Percentiles rank a stretch among this genome's conserved stretches.
phyloP scores from a whole-genome alignment of 495 filamentous ascomycete species.

The Hamigera avellanea region DNA sequence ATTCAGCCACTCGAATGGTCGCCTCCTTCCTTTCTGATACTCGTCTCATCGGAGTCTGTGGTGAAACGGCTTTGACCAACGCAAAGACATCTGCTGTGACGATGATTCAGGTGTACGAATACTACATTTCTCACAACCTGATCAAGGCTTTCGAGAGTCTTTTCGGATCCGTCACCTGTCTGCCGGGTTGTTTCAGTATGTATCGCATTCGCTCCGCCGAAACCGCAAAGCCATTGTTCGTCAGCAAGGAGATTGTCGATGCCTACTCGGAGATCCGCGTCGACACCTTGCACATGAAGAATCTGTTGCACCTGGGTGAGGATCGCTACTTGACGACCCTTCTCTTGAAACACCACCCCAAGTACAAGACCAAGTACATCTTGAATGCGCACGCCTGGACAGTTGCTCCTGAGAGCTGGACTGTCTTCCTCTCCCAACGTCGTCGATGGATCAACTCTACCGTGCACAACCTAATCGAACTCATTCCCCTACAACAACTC shows the following conservation, averaged over 20 bases:
- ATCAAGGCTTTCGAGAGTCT: conserved; percentile 97
- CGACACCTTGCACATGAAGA: conserved; percentile 98
- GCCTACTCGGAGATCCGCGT: conserved; percentile 84
- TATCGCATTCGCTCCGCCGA: conserved; percentile 92
- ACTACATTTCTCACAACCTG: conserved; percentile 98
- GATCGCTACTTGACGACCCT: conserved; percentile 95
- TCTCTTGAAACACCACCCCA: conserved; percentile 81
- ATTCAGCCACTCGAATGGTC: conserved; percentile 89
- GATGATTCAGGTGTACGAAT: conserved; percentile 99
- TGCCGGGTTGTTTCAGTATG: conserved; percentile 98
- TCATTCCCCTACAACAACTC: conserved; percentile 84
- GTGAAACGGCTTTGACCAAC: conserved; percentile 88
- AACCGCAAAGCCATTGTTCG: conserved; percentile 88
- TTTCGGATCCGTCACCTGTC: conserved; percentile 93
- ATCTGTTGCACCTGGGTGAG: conserved; percentile 80
- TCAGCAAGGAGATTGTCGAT: conserved; percentile 81
- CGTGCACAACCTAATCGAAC: conserved; percentile 92
- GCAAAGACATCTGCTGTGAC: conserved; percentile 86
- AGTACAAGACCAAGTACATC: conserved; percentile 97
- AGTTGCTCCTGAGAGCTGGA: conserved; percentile 85
- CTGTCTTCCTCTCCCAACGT: conserved; percentile 92
- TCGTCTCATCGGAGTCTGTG: conserved; percentile 82
- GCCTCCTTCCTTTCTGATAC: conserved; percentile 86
- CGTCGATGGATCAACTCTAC: conserved; percentile 99
- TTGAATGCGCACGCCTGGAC: conserved; percentile 90